Base-by-base conservation (phyloP, 768 basidiomycete species). In the Suillus placidus region DNA sequence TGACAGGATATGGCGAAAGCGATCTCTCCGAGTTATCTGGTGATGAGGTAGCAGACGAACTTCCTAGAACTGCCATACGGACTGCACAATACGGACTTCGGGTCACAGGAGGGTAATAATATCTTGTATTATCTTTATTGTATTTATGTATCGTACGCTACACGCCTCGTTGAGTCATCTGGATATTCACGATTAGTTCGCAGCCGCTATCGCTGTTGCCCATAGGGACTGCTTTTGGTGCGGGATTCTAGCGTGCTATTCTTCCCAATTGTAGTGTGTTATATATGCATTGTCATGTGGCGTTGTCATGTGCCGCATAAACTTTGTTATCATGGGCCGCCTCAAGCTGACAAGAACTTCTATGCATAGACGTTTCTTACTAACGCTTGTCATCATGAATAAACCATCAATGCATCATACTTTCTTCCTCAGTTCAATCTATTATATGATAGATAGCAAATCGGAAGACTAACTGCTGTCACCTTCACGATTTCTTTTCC, bases 121-220 rank as follows among this genome's bases (percentile, higher is more conserved):
- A 66, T 71, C 70, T 67, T 51, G 62, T 64, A 60, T 58, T 76
- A 76, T 76, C 71, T 68, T 76, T 76, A 76, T 76, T 73, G 62
- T 78, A 77, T 78, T 72, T 78, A 77, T 69, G 60, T 61, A 62
- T 51, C 26, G 63, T 62, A 58, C 55, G 68, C 45, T 61, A 47
- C 71, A 66, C 64, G 43, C 45, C 30, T 40, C 30, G 37, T 49
- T 66, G 60, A 67, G 45, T 62, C 35, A 26, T 26, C 4, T 30
- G 30, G 26, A 54, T 9, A 30, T 52, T 52, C 51, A 52, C 16
- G 16, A 52, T 18, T 52, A 54, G 51, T 51, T 30, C 4, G 26
- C 51, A 30, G 26, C 26, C 26, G 16, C 51, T 1, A 3, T 51
- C 26, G 16, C 51, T 1, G 8, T 51, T 20, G 51, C 30, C 16